These are phyloP conservation scores for Chenopodium berlandieri DNA, from an alignment of 148 eudicot species.

Conservation along the genomic window DNA sequence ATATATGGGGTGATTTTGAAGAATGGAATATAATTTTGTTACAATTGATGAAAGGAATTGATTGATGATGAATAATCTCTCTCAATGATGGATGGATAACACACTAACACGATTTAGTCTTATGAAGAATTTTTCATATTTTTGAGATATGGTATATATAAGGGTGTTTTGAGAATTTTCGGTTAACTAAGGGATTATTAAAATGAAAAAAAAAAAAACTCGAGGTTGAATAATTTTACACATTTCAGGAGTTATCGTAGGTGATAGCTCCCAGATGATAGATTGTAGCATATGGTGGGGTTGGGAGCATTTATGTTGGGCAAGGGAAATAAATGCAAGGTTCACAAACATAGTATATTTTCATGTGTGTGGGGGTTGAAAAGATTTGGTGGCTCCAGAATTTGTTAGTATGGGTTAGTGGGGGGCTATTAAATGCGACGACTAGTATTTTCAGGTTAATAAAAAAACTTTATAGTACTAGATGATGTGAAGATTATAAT, in stretches of 20 bases:
- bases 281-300: constrained; percentile 20
- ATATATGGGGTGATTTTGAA: background rate
- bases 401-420: constrained; percentile 15
- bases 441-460: too few relatives aligned
- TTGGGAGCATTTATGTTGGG: constrained; percentile 7
- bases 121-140: too few relatives aligned
- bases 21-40: background rate
- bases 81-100: background rate
- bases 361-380: constrained; percentile 31
- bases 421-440: constrained; percentile 22
- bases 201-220: background rate
- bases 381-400: constrained; percentile 31
- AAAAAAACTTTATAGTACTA: too few relatives aligned
- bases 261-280: background rate
- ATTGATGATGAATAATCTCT: background rate
- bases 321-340: constrained; percentile 27
- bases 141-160: background rate
- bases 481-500: too few relatives aligned
- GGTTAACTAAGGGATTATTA: too few relatives aligned
- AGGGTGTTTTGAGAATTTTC: background rate
- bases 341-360: constrained; percentile 8
- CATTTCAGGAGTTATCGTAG: background rate
- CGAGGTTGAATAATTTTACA: background rate
- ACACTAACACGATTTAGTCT: background rate
- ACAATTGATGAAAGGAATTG: too few relatives aligned